Evolutionary conservation across 352 stramenopile genomes (phyloP).

Genomic region (Albugo laibachii): DNA sequence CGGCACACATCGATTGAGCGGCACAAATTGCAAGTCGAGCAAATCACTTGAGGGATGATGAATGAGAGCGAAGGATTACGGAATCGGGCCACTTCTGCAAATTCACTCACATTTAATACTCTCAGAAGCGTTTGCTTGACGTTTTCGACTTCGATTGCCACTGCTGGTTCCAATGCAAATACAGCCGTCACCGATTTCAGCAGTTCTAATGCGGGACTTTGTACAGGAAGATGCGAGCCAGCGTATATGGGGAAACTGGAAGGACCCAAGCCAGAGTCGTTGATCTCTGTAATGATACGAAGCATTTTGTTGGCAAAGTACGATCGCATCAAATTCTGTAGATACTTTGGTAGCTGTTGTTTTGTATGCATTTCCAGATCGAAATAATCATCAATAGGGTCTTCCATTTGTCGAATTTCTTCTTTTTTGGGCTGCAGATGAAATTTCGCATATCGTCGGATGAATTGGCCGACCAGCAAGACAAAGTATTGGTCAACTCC

Average conservation of each 20-base stretch:
- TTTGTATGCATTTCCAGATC: slow-evolving; percentile 9
- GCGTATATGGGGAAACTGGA: slow-evolving; percentile 68
- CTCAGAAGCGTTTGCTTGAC: slow-evolving; percentile 84
- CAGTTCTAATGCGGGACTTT: slow-evolving; percentile 90
- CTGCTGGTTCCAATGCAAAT: slow-evolving; percentile 82
- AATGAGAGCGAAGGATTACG: slow-evolving; percentile 89
- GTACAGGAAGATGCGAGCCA: slow-evolving; percentile 50
- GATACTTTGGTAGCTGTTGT: slow-evolving; percentile 33
- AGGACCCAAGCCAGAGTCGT: slow-evolving; percentile 36
- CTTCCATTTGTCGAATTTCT: slow-evolving; percentile 5
- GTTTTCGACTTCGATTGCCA: slow-evolving; percentile 79
- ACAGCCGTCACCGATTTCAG: slow-evolving; percentile 91
- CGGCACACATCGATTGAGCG: slow-evolving; percentile 94
- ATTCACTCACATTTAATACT: slow-evolving; percentile 53
- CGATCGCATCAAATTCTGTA: slow-evolving; percentile 36
- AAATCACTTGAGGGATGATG: slow-evolving; percentile 94
- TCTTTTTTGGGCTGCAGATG: slow-evolving; percentile 13
- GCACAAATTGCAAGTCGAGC: slow-evolving; percentile 88
- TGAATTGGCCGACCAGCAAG: slow-evolving; percentile 78
- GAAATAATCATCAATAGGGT: slow-evolving; percentile 15
- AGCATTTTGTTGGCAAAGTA: slow-evolving; percentile 70
- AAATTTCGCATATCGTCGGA: slow-evolving; percentile 49
- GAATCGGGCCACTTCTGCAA: slow-evolving; percentile 74
- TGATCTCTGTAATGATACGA: slow-evolving; percentile 51
- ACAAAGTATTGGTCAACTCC: slow-evolving; percentile 78